Evolutionary conservation across 2,329 filamentous ascomycete species (phyloP).

Genomic region (Paecilomyces formosus): DNA sequence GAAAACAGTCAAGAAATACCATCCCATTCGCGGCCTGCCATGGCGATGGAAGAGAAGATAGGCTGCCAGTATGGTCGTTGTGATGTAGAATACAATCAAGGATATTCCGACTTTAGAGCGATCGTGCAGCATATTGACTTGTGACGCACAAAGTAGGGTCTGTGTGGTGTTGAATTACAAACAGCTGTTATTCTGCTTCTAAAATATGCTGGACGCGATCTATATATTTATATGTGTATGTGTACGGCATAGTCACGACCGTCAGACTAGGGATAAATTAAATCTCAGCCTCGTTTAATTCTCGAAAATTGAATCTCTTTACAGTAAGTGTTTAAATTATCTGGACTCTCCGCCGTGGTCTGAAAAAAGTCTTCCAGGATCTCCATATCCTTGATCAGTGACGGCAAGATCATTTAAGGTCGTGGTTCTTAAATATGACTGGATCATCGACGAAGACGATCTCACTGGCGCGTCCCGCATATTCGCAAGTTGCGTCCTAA

Average conservation of each 20-base stretch:
- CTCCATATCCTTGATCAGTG: neutral
- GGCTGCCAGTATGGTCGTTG: conserved; percentile 7
- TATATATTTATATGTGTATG: too few species aligned
- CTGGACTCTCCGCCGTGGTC: neutral
- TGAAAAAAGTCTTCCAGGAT: neutral
- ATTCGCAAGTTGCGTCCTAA: conserved; percentile 5
- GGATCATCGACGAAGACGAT: neutral
- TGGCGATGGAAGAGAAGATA: conserved; percentile 10
- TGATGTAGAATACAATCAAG: conserved; percentile 14
- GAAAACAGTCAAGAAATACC: conserved; percentile 14
- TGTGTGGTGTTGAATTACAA: too few species aligned
- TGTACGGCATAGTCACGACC: neutral
- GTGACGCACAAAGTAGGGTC: too few species aligned
- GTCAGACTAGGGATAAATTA: neutral
- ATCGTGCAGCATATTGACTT: conserved; percentile 9
- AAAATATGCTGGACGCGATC: too few species aligned
- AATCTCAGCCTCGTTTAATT: neutral
- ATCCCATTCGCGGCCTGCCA: conserved; percentile 12
- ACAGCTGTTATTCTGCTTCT: too few species aligned
- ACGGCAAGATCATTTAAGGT: neutral
- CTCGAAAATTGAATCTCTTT: neutral
- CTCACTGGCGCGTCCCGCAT: neutral
- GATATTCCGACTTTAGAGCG: conserved; percentile 14
- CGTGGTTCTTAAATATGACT: neutral
- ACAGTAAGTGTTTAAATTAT: neutral